Evolutionary conservation across 2,329 filamentous ascomycete species (phyloP), one percentile per base, ranked within the genome.

Genomic region (Aspergillus piperis): DNA sequence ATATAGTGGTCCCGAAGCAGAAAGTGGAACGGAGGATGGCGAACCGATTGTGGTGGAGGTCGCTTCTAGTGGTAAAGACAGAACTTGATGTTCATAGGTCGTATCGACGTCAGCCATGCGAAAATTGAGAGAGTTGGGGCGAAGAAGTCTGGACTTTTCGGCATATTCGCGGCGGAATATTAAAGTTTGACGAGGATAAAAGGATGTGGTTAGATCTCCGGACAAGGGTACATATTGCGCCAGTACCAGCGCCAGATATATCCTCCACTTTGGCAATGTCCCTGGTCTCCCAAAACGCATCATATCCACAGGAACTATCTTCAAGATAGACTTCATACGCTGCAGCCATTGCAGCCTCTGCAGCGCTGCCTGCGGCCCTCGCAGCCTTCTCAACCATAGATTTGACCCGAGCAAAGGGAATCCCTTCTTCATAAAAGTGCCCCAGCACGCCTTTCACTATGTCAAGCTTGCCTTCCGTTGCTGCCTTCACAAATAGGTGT

Each of bases 41-140:
- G 54, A 48, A 17, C 17, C 54, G 17, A 49, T 56, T 49, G 41
- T 56, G 25, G 50, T 52, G 30, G 50, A 25, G 50, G 32, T 52
- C 11, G 32, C 1, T 36, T 36, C 32, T 4, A 36, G 32, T 36
- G 32, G 0, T 36, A 36, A 36, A 36, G 5, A 5, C 32, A 36
- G 32, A 36, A 36, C 11, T 13, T 13, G 32, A 36, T 36, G 11
- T 36, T 13, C 1, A 13, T 36, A 36, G 11, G 30, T 5, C 15
- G 11, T 0, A 36, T 36, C 32, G 32, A 11, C 11, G 30, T 36
- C 30, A 36, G 30, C 1, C 11, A 13, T 5, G 30, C 11, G 10
- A 36, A 1, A 11, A 36, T 13, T 13, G 30, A 5, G 11, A 13
- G 11, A 0, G 5, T 13, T 13, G 3, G 10, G 11, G 11, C 2